Base-by-base conservation (phyloP, 192 early-diverging fungal species). In the Thamnidium elegans region DNA sequence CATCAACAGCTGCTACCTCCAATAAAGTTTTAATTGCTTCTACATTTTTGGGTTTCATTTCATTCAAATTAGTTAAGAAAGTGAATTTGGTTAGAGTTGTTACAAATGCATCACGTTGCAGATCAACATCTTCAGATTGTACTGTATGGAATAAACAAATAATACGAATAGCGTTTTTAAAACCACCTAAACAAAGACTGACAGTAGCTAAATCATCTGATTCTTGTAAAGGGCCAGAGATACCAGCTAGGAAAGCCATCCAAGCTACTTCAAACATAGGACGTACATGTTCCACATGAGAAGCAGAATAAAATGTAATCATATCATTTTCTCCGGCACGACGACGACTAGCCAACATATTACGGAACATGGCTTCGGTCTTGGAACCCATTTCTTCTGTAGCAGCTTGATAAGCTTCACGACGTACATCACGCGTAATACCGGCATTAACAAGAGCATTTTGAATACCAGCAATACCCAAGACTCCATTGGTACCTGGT, bases 211-310 rank as follows among this genome's bases (percentile, higher is more conserved):
- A 71, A 63, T 94, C 91, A 23, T 91, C 83, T 9, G 85, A 85
- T 61, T 92, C 89, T 75, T 97, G 95, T 63, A 95, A 75, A 3
- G 94, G 92, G 45, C 84, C 84, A 44, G 87, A 90, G 23, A 95
- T 73, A 9, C 90, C 91, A 0, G 94, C 89, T 50, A 97, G 77
- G 34, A 93, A 80, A 0, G 92, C 79, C 79, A 92, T 92, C 95
- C 95, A 97, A 3, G 92, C 83, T 0, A 89, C 84, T 43, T 92
- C 88, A 78, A 97, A 95, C 95, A 97, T 97, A 9, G 85, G 85
- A 47, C 89, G 87, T 42, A 95, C 89, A 70, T 97, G 95, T 58
- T 93, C 95, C 36, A 90, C 77, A 46, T 92, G 88, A 48, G 86
- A 92, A 0, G 89, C 89, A 39, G 77, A 82, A 67, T 84, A 72